phyloP scores from a whole-genome alignment of 768 basidiomycete genomes.

The Lactifluus hygrophoroides region DNA sequence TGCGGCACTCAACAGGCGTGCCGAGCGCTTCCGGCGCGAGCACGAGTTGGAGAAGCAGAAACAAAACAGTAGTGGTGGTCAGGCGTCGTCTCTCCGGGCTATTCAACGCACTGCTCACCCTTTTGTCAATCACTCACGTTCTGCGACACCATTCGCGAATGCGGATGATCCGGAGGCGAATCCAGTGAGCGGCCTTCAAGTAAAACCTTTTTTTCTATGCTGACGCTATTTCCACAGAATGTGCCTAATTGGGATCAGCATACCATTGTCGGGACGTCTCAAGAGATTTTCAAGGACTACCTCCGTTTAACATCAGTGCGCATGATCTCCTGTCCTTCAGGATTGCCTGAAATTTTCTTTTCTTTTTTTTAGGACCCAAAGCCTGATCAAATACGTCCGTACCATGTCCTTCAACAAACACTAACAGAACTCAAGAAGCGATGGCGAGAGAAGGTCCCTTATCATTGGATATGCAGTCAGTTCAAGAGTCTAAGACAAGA shows the following conservation, averaged over 20 bases:
- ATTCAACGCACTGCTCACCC: conserved; percentile 46
- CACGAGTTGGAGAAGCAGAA: conserved; percentile 78
- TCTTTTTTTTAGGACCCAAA: conserved; percentile 75
- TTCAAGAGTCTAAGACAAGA: conserved; percentile 98
- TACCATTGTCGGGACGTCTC: conserved; percentile 90
- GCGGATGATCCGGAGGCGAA: conserved; percentile 66
- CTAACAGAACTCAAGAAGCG: conserved; percentile 77
- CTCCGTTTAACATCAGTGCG: conserved; percentile 83
- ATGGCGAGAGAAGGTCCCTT: conserved; percentile 73
- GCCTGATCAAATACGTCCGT: conserved; percentile 89
- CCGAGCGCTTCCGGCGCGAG: conserved; percentile 85
- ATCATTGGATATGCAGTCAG: conserved; percentile 93
- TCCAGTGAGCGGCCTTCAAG: conserved; percentile 45
- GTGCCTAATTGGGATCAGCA: conserved; percentile 94
- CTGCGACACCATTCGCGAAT: conserved; percentile 41
- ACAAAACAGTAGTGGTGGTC: conserved; percentile 27
- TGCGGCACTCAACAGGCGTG: conserved; percentile 64
- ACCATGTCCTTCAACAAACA: conserved; percentile 74
- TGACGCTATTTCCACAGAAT: conserved; percentile 45
- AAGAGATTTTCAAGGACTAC: conserved; percentile 92
- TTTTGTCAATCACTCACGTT: conserved; percentile 32
- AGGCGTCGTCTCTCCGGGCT: conserved; percentile 28
- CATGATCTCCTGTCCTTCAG: background rate
- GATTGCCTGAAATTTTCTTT: background rate
- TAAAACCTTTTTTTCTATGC: background rate